phyloP scores from a whole-genome alignment of 352 stramenopile genomes.

The Lagenidium sp. region DNA sequence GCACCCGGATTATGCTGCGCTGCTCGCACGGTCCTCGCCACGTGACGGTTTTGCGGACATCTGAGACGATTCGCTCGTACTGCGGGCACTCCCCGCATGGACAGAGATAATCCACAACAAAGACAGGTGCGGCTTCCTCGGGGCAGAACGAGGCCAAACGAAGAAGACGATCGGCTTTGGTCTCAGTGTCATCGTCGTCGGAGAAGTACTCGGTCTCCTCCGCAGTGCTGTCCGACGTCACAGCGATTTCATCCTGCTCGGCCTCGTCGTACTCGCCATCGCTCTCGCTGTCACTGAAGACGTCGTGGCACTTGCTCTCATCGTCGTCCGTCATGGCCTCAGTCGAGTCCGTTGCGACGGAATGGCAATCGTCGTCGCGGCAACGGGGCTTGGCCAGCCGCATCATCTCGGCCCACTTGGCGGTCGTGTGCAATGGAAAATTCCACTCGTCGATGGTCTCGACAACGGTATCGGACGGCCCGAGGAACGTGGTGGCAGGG shows the following conservation, averaged over 20 bases:
- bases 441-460: slow-evolving; percentile 1
- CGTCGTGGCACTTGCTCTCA: slow-evolving; percentile 24
- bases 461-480: slow-evolving; percentile 5
- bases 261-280: slow-evolving; percentile 17
- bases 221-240: neutral
- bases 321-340: slow-evolving; percentile 41
- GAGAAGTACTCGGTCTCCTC: slow-evolving; percentile 9
- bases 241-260: neutral
- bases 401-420: too few species aligned
- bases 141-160: slow-evolving; percentile 9
- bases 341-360: slow-evolving; percentile 28
- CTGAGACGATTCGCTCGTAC: slow-evolving; percentile 35
- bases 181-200: slow-evolving; percentile 23
- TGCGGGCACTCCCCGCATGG: slow-evolving; percentile 49
- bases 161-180: slow-evolving; percentile 24
- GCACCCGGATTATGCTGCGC: slow-evolving; percentile 29
- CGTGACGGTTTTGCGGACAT: slow-evolving; percentile 24
- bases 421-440: neutral
- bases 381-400: slow-evolving; percentile 2
- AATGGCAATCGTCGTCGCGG: slow-evolving; percentile 25
- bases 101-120: slow-evolving; percentile 58
- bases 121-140: slow-evolving; percentile 20
- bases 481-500: slow-evolving; percentile 1
- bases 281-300: slow-evolving; percentile 16
- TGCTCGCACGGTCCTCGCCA: slow-evolving; percentile 21